phyloP scores from a whole-genome alignment of 495 filamentous ascomycete species.

The Schizothecium vesticola region DNA sequence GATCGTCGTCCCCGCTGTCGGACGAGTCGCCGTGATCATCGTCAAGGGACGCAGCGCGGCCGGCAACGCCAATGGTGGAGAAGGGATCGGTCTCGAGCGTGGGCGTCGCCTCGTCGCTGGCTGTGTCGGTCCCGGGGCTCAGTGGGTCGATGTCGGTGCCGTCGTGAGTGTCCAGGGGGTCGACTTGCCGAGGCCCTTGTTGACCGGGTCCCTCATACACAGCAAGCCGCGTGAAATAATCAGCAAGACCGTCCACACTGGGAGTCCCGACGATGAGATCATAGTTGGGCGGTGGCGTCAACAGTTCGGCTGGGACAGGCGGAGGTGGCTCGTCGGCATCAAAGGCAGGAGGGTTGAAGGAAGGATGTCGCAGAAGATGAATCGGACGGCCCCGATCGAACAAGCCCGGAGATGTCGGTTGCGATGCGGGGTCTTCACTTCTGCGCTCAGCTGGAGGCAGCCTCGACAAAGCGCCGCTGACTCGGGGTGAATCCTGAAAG shows the following conservation, averaged over 20 bases:
- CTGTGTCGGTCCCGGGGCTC: background rate
- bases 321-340: constrained; percentile 83
- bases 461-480: constrained; percentile 8
- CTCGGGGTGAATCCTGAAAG: constrained; percentile 14
- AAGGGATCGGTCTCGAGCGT: background rate
- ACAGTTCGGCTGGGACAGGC: constrained; percentile 36
- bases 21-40: constrained; percentile 32
- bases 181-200: background rate
- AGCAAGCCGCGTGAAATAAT: constrained; percentile 70
- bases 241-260: constrained; percentile 75
- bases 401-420: constrained; percentile 3
- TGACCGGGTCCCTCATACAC: constrained; percentile 39
- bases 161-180: background rate
- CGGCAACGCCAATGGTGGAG: background rate
- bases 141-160: constrained; percentile 1
- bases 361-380: constrained; percentile 82
- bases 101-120: constrained; percentile 6
- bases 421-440: background rate
- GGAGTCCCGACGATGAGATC: constrained; percentile 74
- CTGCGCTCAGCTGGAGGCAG: constrained; percentile 17
- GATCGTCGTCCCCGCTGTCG: constrained; percentile 31
- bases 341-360: constrained; percentile 86
- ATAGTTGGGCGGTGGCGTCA: constrained; percentile 87
- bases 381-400: constrained; percentile 58
- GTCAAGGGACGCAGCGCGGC: background rate